A percentile compares a stretch with the other conserved stretches of the same genome.
These are phyloP conservation scores for Blepharisma stoltei DNA, from an alignment of 73 alveolate genomes.

Conservation along the genomic window DNA sequence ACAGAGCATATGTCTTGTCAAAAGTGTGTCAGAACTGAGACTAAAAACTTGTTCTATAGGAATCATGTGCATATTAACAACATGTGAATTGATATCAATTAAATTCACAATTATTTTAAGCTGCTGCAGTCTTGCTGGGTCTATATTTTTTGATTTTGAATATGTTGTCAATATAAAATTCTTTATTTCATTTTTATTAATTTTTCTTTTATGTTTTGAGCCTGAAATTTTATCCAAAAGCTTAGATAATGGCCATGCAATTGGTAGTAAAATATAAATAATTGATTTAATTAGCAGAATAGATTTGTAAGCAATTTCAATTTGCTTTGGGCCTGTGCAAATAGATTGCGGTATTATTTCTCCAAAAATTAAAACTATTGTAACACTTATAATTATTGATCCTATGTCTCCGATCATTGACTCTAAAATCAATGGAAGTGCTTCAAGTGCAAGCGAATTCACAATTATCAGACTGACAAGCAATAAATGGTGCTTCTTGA, in stretches of 20 bases:
- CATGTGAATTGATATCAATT: conserved; percentile 48
- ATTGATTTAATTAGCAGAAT: conserved; percentile 78
- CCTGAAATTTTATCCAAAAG: conserved; percentile 62
- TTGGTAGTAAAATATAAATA: conserved; percentile 51
- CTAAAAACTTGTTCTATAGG: conserved; percentile 46
- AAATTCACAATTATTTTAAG: conserved; percentile 48
- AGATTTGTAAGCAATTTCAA: conserved; percentile 75
- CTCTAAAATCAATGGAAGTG: conserved; percentile 86
- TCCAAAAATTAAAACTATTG: conserved; percentile 83
- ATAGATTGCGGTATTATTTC: conserved; percentile 94
- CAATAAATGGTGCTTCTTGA: conserved; percentile 87
- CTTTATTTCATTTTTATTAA: conserved; percentile 34
- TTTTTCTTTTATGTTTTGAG: conserved; percentile 32
- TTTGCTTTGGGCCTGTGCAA: conserved; percentile 92
- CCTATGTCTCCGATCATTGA: conserved; percentile 77
- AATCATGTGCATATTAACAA: conserved; percentile 50
- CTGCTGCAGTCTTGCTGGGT: conserved; percentile 26
- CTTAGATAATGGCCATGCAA: conserved; percentile 62
- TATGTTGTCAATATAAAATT: conserved; percentile 15
- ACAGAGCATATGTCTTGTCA: conserved; percentile 36
- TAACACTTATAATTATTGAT: conserved; percentile 86
- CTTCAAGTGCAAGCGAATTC: conserved; percentile 92
- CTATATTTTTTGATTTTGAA: not conserved
- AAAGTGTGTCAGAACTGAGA: conserved; percentile 43
- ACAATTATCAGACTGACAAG: conserved; percentile 83